A percentile compares a stretch with the other conserved stretches of the same genome.
phyloP scores from a whole-genome alignment of 345 rosid genomes.

The Acer negundo region DNA sequence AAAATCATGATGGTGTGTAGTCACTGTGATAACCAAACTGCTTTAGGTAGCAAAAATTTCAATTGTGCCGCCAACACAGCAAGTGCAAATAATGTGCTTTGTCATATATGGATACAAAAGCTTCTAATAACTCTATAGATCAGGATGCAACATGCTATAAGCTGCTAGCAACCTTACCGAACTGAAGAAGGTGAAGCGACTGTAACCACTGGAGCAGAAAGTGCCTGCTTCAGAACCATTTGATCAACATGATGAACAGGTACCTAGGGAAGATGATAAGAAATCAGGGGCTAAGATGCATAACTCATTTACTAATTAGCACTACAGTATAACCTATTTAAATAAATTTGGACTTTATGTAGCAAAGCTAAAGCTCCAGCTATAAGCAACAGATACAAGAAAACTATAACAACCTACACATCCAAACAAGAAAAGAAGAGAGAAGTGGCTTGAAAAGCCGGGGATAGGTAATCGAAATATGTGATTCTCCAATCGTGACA shows the following conservation, averaged over 20 bases:
- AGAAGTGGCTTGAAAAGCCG: neutral
- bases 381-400: neutral
- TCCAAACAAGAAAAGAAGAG: conserved; percentile 1
- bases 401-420: neutral
- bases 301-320: conserved; percentile 6
- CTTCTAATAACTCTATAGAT: neutral
- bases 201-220: conserved; percentile 73
- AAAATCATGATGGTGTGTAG: conserved; percentile 11
- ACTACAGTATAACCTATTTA: neutral
- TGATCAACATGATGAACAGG: conserved; percentile 72
- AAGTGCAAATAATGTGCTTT: conserved; percentile 1
- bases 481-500: neutral
- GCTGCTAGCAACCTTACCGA: conserved; percentile 41
- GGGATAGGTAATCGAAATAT: neutral
- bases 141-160: neutral
- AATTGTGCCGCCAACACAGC: neutral
- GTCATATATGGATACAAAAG: neutral
- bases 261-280: conserved; percentile 44
- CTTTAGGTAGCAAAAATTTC: neutral
- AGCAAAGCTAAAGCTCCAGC: neutral
- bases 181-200: conserved; percentile 96
- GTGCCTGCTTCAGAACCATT: conserved; percentile 58
- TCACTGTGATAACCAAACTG: conserved; percentile 2
- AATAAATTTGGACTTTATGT: neutral
- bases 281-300: conserved; percentile 21